Base-by-base conservation (phyloP, 202 grass and related monocot species). In the Carex arenaria region DNA sequence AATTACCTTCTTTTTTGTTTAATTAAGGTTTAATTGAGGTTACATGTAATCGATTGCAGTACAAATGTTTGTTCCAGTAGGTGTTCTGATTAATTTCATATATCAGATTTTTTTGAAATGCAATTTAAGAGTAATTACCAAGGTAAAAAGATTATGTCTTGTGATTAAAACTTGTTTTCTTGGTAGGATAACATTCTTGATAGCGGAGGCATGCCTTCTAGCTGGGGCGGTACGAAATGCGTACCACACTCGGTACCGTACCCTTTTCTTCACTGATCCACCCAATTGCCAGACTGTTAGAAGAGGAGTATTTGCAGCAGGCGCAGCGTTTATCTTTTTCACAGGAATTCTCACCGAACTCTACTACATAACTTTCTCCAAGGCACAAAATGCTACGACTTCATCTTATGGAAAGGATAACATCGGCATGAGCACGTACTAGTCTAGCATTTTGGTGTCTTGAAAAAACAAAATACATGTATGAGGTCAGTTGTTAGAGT, bases 201-300 rank as follows among this genome's bases (percentile, higher is more conserved):
- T 98, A 74, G 95, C 90, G 0, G 95, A 93, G 84, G 87, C 86
- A 2, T 98, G 89, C 90, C 31, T 98, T 51, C 65, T 98, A 64
- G 95, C 95, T 28, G 95, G 92, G 45, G 66, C 92, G 14, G 86
- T 95, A 65, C 82, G 90, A 28, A 90, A 92, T 1, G 92, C 95
- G 8, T 94, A 98, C 88, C 95, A 98, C 86, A 98, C 95, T 1
- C 77, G 92, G 54, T 93, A 93, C 89, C 86, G 90, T 62, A 79
- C 17, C 0, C 63, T 98, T 10, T 59, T 90, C 82, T 88, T 91
- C 2, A 32, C 65, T 15, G 89, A 93, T 80, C 82, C 87, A 0
- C 90, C 91, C 4, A 90, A 89, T 30, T 98, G 95, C 5, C 82
- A 85, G 71, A 88, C 89, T 0, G 82, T 98, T 32, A 76, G 91